Percentiles rank a stretch among this genome's conserved stretches.
phyloP scores from a whole-genome alignment of 2,329 filamentous ascomycete genomes.

The Paraphaeosphaeria sporulosa region DNA sequence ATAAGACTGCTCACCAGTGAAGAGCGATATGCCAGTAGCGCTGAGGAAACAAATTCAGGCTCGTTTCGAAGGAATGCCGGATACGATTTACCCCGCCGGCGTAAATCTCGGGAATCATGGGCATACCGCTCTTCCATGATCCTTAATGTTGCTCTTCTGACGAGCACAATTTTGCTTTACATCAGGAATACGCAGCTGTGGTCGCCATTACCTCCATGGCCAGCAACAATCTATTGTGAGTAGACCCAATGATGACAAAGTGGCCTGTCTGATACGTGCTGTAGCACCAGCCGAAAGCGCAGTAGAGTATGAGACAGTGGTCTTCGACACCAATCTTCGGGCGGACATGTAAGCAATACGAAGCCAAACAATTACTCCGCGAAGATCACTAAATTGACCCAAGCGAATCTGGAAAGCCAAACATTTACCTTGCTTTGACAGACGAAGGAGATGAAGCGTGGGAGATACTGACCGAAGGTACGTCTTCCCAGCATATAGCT shows the following conservation, averaged over 20 bases:
- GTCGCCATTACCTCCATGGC: slow-evolving; percentile 1
- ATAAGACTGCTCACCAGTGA: not conserved
- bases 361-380: not conserved
- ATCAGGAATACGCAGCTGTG: not conserved
- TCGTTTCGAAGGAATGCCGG: not conserved
- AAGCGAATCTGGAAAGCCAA: not conserved
- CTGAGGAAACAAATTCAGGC: not conserved
- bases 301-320: not conserved
- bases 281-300: not conserved
- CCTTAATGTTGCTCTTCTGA: not conserved
- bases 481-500: not conserved
- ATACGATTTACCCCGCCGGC: not conserved
- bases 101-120: not conserved
- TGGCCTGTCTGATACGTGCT: not conserved
- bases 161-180: not conserved
- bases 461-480: slow-evolving; percentile 1
- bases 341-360: not conserved
- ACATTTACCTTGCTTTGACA: not conserved
- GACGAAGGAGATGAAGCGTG: slow-evolving; percentile 1
- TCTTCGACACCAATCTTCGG: slow-evolving; percentile 1
- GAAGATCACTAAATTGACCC: not conserved
- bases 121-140: not conserved
- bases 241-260: no score
- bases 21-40: not conserved
- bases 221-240: not conserved